A percentile compares a stretch with the other conserved stretches of the same genome.
These are phyloP conservation scores for sorghum (Sorghum bicolor) DNA, from an alignment of 176 grass and related monocot genomes.

Conservation along the genomic window Sorghum_bicolor_NCBIv3 NC_012875.2:57292001-57292500, in stretches of 20 bases:
- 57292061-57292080: no score
- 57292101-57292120: no score
- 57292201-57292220: no score
- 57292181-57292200: no score
- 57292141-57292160: no score
- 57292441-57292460: not conserved
- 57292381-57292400: not conserved
- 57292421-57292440: not conserved
- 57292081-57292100: no score
- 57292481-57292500: not conserved
- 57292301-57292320: not conserved
- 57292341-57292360: not conserved
- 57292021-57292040: no score
- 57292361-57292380: not conserved
- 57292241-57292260: no score
- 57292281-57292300: not conserved
- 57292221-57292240: no score
- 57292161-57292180: no score
- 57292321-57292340: not conserved
- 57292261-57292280: not conserved
- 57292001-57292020: fast-evolving
- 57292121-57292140: no score
- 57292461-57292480: not conserved
- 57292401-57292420: not conserved
- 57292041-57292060: no score